phyloP scores from a whole-genome alignment of 306 rosid genomes.

The Ormosia semicastrata region DNA sequence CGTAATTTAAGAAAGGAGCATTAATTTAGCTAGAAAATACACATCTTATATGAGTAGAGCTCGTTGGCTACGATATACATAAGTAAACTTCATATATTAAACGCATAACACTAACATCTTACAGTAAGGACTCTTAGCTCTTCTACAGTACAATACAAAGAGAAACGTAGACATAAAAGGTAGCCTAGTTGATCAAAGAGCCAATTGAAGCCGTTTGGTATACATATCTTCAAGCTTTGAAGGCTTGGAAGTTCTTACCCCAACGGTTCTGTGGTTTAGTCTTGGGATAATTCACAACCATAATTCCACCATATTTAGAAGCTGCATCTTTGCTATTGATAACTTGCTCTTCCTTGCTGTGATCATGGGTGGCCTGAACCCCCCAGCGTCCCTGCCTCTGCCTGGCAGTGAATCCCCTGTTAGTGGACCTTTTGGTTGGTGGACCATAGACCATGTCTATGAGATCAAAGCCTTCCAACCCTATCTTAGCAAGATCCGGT shows the following conservation, averaged over 20 bases:
- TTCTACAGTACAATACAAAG: background rate
- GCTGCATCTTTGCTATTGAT: conserved; percentile 32
- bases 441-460: conserved; percentile 32
- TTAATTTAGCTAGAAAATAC: no score
- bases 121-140: background rate
- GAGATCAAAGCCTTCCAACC: conserved; percentile 33
- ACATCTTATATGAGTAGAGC: no score
- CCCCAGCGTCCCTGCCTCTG: conserved; percentile 19
- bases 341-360: conserved; percentile 13
- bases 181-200: background rate
- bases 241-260: conserved; percentile 20
- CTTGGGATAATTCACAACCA: conserved; percentile 12
- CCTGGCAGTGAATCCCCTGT: background rate
- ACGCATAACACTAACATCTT: background rate
- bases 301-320: conserved; percentile 27
- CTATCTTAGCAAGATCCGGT: conserved; percentile 38
- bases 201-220: background rate
- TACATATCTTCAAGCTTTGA: conserved; percentile 20
- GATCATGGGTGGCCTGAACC: background rate
- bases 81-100: no score
- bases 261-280: conserved; percentile 30
- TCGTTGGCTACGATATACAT: no score
- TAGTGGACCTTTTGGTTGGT: conserved; percentile 2
- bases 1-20: no score
- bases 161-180: background rate